Percentiles rank a stretch among this genome's conserved stretches.
Evolutionary conservation across 2,329 filamentous ascomycete genomes (phyloP).

Genomic region (Scedosporium dehoogii): DNA sequence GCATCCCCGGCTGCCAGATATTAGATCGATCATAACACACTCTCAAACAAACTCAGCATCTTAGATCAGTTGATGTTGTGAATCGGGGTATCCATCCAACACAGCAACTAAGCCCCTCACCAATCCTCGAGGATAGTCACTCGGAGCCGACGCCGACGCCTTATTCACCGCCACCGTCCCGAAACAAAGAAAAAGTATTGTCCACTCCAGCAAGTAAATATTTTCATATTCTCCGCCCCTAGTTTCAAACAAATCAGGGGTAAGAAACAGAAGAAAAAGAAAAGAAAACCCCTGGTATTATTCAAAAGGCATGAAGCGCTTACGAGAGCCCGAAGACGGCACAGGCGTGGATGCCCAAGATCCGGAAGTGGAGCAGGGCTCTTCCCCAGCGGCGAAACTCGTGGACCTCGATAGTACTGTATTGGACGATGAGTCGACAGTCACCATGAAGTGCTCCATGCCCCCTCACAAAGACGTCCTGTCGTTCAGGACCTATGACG

Average conservation of each 20-base stretch:
- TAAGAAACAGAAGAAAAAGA: not conserved
- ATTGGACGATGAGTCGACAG: constrained; percentile 22
- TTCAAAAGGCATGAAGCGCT: constrained; percentile 46
- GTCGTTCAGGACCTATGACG: constrained; percentile 62
- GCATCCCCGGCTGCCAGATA: not conserved
- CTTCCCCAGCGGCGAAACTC: constrained; percentile 36
- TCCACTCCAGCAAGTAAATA: not conserved
- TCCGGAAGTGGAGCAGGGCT: not conserved
- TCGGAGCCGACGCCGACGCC: not conserved
- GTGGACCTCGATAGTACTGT: constrained; percentile 39
- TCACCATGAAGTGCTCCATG: constrained; percentile 68
- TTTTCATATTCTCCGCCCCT: not conserved
- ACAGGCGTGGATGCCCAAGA: not conserved
- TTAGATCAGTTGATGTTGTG: not conserved
- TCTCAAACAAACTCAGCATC: not conserved
- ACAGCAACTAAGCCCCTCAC: not conserved
- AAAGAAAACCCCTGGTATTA: not conserved
- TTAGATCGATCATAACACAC: not conserved
- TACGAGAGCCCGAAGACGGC: constrained; percentile 45
- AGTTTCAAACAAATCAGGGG: not conserved
- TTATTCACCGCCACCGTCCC: not conserved
- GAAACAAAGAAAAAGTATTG: not conserved
- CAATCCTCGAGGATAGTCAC: not conserved
- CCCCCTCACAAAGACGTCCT: constrained; percentile 67
- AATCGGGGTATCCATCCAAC: not conserved